These are phyloP conservation scores for Fusarium sp. DNA, from an alignment of 2,329 filamentous ascomycete species.

Conservation along the genomic window DNA sequence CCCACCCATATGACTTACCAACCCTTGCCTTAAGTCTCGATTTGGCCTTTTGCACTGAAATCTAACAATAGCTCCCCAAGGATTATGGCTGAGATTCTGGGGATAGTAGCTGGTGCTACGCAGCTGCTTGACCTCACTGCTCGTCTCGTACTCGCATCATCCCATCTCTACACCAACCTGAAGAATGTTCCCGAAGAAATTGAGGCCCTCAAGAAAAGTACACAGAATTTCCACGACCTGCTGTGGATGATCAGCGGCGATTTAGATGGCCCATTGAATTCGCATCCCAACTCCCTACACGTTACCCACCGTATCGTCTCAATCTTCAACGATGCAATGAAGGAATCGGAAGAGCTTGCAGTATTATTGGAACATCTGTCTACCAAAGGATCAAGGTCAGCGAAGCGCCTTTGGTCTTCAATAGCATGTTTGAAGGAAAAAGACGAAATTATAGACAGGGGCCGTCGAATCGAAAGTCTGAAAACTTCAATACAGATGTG, in stretches of 20 bases:
- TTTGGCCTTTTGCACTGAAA: no score
- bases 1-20: no score
- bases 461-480: background rate
- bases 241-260: background rate
- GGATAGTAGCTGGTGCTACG: background rate
- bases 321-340: background rate
- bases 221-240: rapidly evolving
- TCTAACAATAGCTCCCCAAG: no score
- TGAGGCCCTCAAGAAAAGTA: rapidly evolving
- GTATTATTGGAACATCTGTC: rapidly evolving
- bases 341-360: background rate
- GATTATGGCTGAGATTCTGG: rapidly evolving
- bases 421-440: background rate
- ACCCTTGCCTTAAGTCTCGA: no score
- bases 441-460: rapidly evolving
- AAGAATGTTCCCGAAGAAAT: background rate
- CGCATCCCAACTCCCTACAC: background rate
- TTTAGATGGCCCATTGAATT: rapidly evolving
- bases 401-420: rapidly evolving
- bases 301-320: background rate
- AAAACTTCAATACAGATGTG: background rate
- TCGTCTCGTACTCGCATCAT: background rate
- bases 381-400: rapidly evolving
- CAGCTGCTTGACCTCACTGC: background rate
- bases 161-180: rapidly evolving